These are phyloP conservation scores for Colletotrichum sp. DNA, from an alignment of 2,329 filamentous ascomycete genomes.

Conservation along the genomic window DNA sequence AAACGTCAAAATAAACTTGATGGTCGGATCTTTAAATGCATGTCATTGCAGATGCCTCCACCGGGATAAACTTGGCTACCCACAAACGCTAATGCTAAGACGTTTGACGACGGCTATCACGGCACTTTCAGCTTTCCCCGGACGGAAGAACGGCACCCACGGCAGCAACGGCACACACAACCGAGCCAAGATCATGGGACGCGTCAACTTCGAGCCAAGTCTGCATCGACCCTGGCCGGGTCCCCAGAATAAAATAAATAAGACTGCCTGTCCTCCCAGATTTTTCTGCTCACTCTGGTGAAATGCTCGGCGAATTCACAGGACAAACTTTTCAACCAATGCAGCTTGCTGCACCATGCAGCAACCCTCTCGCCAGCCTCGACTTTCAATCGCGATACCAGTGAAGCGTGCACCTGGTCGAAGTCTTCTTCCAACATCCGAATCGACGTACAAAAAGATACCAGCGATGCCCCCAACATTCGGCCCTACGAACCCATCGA, in stretches of 20 bases:
- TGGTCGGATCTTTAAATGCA: not conserved
- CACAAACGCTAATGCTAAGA: not conserved
- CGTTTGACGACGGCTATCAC: conserved; percentile 1
- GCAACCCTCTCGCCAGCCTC: not conserved
- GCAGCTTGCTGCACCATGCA: not conserved
- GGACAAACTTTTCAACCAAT: not conserved
- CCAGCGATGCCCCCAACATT: too few relatives aligned
- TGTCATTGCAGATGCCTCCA: not conserved
- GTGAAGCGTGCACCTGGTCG: too few relatives aligned
- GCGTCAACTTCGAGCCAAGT: not conserved
- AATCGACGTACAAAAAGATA: too few relatives aligned
- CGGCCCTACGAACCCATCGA: too few relatives aligned
- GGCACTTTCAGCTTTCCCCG: not conserved
- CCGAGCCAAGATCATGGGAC: conserved; percentile 6
- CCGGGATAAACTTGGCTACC: not conserved
- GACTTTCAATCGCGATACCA: not conserved
- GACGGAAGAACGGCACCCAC: conserved; percentile 1
- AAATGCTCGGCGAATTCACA: not conserved
- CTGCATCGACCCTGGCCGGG: not conserved
- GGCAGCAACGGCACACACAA: conserved; percentile 11
- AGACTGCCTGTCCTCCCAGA: not conserved
- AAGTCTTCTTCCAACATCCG: too few relatives aligned
- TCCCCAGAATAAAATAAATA: not conserved
- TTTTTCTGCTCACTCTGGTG: not conserved
- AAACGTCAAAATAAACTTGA: not conserved